These are phyloP conservation scores for Alternaria conjuncta DNA, from an alignment of 2,329 filamentous ascomycete genomes.

Conservation along the genomic window DNA sequence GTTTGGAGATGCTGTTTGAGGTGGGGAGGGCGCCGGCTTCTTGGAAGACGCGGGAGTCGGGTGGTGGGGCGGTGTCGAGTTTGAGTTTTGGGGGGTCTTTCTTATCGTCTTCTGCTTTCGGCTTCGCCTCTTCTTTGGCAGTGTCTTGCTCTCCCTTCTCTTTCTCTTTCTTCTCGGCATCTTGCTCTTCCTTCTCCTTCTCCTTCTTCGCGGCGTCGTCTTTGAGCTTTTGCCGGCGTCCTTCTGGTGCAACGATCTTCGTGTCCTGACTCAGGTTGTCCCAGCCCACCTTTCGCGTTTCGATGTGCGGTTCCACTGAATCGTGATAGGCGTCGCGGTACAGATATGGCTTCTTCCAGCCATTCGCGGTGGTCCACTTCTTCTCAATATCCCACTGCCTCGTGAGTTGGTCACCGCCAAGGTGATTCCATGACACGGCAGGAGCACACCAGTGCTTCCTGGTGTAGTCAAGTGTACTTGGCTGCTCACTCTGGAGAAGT, in stretches of 20 bases:
- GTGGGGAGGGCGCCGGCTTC: not conserved
- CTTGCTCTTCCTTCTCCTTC: not conserved
- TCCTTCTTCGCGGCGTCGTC: slow-evolving; percentile 12
- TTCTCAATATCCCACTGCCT: slow-evolving; percentile 41
- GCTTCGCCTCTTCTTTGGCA: not conserved
- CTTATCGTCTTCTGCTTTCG: not conserved
- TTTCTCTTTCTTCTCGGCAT: not conserved
- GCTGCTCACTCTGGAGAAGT: slow-evolving; percentile 53
- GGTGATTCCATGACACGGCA: slow-evolving; percentile 48
- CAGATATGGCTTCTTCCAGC: slow-evolving; percentile 42
- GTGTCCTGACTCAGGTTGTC: slow-evolving; percentile 39
- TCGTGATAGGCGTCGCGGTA: slow-evolving; percentile 43
- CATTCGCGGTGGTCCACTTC: slow-evolving; percentile 41
- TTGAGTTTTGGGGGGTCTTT: not conserved
- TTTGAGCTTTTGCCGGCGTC: slow-evolving; percentile 21
- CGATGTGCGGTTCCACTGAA: slow-evolving; percentile 39
- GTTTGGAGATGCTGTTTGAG: not conserved
- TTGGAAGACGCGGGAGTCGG: slow-evolving; percentile 3
- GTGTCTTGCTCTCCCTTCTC: not conserved
- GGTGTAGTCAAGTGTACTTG: slow-evolving; percentile 49
- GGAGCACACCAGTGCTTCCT: slow-evolving; percentile 52
- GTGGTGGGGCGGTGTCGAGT: not conserved
- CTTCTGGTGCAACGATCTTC: slow-evolving; percentile 24
- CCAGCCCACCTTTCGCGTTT: slow-evolving; percentile 39
- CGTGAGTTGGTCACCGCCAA: slow-evolving; percentile 30